Evolutionary conservation across 139 green algal species (phyloP).

Genomic region (Diplosphaera chodatii): DNA sequence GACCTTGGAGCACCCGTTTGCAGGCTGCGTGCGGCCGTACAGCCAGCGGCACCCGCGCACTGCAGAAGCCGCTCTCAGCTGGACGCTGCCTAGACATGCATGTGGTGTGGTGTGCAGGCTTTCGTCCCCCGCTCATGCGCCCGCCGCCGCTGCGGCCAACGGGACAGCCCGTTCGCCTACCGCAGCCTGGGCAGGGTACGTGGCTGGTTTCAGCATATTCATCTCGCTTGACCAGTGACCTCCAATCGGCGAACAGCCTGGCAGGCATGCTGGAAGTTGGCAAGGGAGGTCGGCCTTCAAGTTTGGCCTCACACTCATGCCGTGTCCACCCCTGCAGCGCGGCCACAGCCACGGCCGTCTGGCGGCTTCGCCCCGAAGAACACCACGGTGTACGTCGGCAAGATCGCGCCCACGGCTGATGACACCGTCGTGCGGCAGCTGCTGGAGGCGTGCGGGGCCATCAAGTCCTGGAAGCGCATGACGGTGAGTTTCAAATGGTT

Average conservation of each 20-base stretch:
- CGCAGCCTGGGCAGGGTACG: background rate
- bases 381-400: conserved; percentile 77
- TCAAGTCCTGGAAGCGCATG: conserved; percentile 83
- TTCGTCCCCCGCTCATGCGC: background rate
- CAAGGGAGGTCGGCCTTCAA: no score
- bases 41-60: no score
- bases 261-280: background rate
- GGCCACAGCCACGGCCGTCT: background rate
- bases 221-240: no score
- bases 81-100: no score
- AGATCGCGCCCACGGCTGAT: conserved; percentile 77
- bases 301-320: no score
- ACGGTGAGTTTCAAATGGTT: background rate
- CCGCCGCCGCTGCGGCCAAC: background rate
- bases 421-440: conserved; percentile 54
- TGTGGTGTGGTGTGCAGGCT: background rate
- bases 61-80: no score
- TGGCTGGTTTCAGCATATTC: no score
- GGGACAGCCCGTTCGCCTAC: conserved; percentile 2
- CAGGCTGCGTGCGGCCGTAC: no score
- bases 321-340: background rate
- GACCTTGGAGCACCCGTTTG: no score
- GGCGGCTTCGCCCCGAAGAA: conserved; percentile 28
- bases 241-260: no score
- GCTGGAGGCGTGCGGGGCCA: conserved; percentile 72